Evolutionary conservation across 75 land plant species (phyloP).

Genomic region (Adiantum capillusveneris): DNA sequence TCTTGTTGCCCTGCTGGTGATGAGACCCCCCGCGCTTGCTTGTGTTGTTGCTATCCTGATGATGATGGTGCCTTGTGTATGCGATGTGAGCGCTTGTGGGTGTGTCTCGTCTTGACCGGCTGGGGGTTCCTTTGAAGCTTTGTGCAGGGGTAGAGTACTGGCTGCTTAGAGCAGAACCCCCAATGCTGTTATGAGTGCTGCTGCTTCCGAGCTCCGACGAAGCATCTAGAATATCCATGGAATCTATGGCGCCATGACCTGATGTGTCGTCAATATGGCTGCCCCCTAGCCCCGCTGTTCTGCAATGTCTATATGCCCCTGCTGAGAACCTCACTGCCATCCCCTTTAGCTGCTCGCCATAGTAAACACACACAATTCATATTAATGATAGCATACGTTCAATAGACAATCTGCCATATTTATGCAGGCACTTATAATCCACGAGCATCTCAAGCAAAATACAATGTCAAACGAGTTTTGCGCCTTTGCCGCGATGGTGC

Average conservation of each 20-base stretch:
- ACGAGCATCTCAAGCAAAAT: too few relatives aligned
- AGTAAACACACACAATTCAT: background rate
- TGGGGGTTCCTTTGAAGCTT: conserved; percentile 23
- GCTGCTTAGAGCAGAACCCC: conserved; percentile 17
- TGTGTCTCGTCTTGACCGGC: conserved; percentile 23
- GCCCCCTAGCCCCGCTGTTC: conserved; percentile 25
- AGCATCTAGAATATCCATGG: conserved; percentile 35
- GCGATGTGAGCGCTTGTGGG: too few relatives aligned
- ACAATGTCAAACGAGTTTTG: too few relatives aligned
- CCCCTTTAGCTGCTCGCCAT: conserved; percentile 65
- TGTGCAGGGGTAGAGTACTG: conserved; percentile 26
- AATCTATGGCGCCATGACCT: too few relatives aligned
- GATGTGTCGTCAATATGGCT: conserved; percentile 6
- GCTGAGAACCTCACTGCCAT: conserved; percentile 74
- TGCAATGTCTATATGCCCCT: conserved; percentile 80
- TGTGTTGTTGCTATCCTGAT: conserved; percentile 34
- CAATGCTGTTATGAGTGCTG: conserved; percentile 34
- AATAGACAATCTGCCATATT: too few relatives aligned
- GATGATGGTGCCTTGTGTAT: too few relatives aligned
- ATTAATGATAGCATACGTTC: background rate
- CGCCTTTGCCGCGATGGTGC: too few relatives aligned
- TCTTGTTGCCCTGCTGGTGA: conserved; percentile 9
- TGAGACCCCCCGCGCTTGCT: conserved; percentile 36
- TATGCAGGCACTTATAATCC: too few relatives aligned
- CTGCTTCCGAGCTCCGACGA: conserved; percentile 33